Percentiles rank a stretch among this genome's conserved stretches.
These are phyloP conservation scores for Pichia terricola DNA, from an alignment of 1,139 yeast genomes.

Conservation along the genomic window DNA sequence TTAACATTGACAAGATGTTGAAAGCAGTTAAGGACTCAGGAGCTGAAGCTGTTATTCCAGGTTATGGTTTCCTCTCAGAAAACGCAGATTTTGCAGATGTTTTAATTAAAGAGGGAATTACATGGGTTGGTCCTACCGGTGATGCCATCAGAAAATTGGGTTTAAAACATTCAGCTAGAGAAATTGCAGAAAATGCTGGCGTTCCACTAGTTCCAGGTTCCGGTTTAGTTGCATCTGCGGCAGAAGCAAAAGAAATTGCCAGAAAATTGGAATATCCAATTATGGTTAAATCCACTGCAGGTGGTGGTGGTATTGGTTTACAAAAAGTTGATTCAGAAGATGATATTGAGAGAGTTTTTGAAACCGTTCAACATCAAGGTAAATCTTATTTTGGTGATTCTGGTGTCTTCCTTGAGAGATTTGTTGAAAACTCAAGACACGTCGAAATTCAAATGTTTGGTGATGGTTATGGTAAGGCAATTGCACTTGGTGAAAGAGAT, in stretches of 20 bases:
- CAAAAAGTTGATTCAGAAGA: slow-evolving; percentile 79
- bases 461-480: slow-evolving; percentile 85
- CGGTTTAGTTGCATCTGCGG: slow-evolving; percentile 58
- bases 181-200: slow-evolving; percentile 75
- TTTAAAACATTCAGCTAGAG: slow-evolving; percentile 91
- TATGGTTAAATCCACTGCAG: slow-evolving; percentile 96
- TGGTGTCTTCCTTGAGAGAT: slow-evolving; percentile 89
- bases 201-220: slow-evolving; percentile 97
- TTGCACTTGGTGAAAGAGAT: slow-evolving; percentile 94
- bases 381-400: slow-evolving; percentile 87
- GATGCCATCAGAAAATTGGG: slow-evolving; percentile 87
- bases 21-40: slow-evolving; percentile 74
- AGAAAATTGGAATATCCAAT: slow-evolving; percentile 75
- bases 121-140: slow-evolving; percentile 92
- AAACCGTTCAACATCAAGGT: slow-evolving; percentile 90
- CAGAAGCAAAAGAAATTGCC: slow-evolving; percentile 74
- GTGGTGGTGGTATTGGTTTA: slow-evolving; percentile 98
- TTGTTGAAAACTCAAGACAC: slow-evolving; percentile 89
- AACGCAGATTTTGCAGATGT: slow-evolving; percentile 93
- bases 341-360: slow-evolving; percentile 76
- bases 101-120: slow-evolving; percentile 72
- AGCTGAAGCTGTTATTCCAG: slow-evolving; percentile 92
- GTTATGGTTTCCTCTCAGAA: slow-evolving; percentile 93
- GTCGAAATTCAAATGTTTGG: slow-evolving; percentile 96
- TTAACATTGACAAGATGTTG: slow-evolving; percentile 74